phyloP scores from a whole-genome alignment of 805 yeast genomes.

The Brettanomyces bruxellensis region DNA sequence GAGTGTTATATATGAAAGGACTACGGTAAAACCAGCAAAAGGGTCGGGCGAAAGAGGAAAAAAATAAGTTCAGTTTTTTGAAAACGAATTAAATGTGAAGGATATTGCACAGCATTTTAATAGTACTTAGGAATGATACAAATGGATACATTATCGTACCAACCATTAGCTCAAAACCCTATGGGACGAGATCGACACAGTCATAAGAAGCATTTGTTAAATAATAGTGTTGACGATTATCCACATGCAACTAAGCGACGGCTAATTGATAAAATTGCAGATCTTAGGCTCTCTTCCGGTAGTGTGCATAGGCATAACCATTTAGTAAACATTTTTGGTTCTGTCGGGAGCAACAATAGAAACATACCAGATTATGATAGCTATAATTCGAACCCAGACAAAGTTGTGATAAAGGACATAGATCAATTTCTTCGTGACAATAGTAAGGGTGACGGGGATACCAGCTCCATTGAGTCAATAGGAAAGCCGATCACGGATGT shows the following conservation, averaged over 20 bases:
- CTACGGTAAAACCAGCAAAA: no score
- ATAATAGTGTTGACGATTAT: background rate
- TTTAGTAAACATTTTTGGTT: background rate
- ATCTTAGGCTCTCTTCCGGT: background rate
- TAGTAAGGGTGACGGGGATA: background rate
- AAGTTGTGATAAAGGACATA: slow-evolving; percentile 11
- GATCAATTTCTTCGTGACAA: slow-evolving; percentile 15
- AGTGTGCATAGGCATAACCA: background rate
- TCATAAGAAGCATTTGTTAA: no score
- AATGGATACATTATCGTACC: no score
- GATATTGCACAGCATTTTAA: no score
- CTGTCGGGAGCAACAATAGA: background rate
- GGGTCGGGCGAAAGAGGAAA: no score
- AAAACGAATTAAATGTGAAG: no score
- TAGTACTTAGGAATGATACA: no score
- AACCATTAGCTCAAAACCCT: no score
- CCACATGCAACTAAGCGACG: slow-evolving; percentile 7
- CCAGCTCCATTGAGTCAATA: slow-evolving; percentile 3
- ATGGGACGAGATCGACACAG: no score
- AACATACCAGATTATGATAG: background rate
- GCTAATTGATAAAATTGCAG: slow-evolving; percentile 5
- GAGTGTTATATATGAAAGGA: no score
- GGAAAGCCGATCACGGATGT: slow-evolving; percentile 9
- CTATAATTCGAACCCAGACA: slow-evolving; percentile 4
- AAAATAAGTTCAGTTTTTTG: no score